These are phyloP conservation scores for Xanthoconium separans DNA, from an alignment of 1,284 basidiomycete species.

Conservation along the genomic window DNA sequence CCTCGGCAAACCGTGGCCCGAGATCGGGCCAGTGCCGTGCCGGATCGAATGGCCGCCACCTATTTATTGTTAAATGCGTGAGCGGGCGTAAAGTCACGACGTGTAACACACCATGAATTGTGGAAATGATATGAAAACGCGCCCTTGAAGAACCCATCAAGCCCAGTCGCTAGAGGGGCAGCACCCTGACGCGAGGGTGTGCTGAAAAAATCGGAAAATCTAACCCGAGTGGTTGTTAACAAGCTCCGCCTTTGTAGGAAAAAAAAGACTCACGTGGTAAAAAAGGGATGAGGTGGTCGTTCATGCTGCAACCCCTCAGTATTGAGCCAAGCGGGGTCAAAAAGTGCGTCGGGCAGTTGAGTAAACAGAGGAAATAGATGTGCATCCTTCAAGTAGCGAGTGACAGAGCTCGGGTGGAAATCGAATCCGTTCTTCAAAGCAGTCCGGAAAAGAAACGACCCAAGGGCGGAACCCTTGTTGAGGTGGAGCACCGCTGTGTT, in stretches of 20 bases:
- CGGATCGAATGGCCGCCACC: constrained; percentile 73
- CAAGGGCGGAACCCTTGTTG: constrained; percentile 77
- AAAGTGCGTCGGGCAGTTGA: constrained; percentile 76
- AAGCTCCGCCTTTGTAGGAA: constrained; percentile 40
- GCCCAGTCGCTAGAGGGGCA: constrained; percentile 72
- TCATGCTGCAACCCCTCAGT: constrained; percentile 79
- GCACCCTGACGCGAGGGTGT: constrained; percentile 65
- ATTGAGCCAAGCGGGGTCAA: constrained; percentile 84
- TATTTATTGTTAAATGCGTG: constrained; percentile 32
- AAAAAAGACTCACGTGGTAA: constrained; percentile 58
- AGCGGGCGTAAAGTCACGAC: background rate
- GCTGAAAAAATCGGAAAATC: constrained; percentile 71
- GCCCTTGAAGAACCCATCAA: constrained; percentile 83
- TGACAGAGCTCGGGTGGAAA: constrained; percentile 84
- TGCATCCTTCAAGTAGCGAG: constrained; percentile 74
- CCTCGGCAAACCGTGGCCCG: constrained; percentile 58
- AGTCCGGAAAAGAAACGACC: constrained; percentile 78
- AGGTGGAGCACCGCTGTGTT: constrained; percentile 84
- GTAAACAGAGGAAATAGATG: constrained; percentile 62
- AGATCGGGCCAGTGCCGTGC: constrained; percentile 71
- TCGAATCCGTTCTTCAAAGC: constrained; percentile 81
- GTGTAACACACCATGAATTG: constrained; percentile 61
- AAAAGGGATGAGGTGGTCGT: constrained; percentile 79
- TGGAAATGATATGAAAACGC: constrained; percentile 85
- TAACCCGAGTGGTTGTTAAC: constrained; percentile 14